A percentile compares a stretch with the other conserved stretches of the same genome.
Conservation (phyloP, 1,284 basidiomycete species). For the Cerioporus squamosus region DNA sequence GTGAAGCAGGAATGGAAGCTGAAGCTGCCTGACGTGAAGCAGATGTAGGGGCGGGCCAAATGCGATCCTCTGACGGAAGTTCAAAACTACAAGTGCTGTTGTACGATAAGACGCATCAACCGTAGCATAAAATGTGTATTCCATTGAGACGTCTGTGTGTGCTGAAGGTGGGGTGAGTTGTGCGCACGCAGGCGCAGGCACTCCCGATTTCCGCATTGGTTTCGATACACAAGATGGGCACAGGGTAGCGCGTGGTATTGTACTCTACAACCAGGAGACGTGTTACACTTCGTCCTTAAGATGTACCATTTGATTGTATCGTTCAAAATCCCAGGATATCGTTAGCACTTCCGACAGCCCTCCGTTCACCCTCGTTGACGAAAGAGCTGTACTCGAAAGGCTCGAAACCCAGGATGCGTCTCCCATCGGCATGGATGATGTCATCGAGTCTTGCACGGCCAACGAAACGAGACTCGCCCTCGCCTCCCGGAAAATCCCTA, state of each 20-base stretch:
- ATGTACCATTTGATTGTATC: too few species aligned
- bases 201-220: too few species aligned
- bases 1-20: constrained; percentile 54
- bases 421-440: constrained; percentile 42
- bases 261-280: too few species aligned
- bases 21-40: constrained; percentile 37
- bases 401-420: constrained; percentile 39
- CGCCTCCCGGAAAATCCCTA: constrained; percentile 78
- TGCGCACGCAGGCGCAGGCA: too few species aligned
- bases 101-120: constrained; percentile 6
- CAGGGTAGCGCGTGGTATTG: too few species aligned
- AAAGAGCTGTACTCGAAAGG: constrained; percentile 31
- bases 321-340: constrained; percentile 22
- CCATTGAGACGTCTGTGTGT: too few species aligned
- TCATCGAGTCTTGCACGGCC: constrained; percentile 52
- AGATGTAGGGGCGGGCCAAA: not conserved
- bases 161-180: too few species aligned
- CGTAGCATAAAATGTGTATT: too few species aligned
- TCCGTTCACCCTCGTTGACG: constrained; percentile 25
- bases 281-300: too few species aligned
- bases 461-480: constrained; percentile 64
- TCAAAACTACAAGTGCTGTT: constrained; percentile 7
- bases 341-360: constrained; percentile 30
- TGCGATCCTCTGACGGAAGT: not conserved
- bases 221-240: too few species aligned